Percentiles rank a stretch among this genome's conserved stretches.
These are phyloP conservation scores for Orbilia javanica DNA, from an alignment of 2,329 filamentous ascomycete species.

Conservation along the genomic window DNA sequence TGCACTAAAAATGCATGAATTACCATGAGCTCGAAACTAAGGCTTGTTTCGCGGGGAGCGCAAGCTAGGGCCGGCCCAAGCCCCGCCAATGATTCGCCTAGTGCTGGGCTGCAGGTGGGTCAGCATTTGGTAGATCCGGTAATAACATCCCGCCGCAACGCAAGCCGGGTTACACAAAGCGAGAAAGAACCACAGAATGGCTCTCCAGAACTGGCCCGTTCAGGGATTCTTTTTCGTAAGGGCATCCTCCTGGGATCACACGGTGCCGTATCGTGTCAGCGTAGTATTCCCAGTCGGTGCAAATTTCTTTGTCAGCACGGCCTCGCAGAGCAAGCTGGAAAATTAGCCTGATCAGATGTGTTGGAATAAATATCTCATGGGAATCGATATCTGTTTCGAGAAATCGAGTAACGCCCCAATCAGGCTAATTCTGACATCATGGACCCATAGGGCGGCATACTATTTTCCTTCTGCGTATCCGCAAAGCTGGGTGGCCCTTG, in stretches of 20 bases:
- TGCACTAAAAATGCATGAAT: too few relatives aligned
- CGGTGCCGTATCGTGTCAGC: too few relatives aligned
- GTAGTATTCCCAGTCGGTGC: not conserved
- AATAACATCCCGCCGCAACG: constrained; percentile 23
- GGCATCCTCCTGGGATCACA: too few relatives aligned
- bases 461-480: constrained; percentile 19
- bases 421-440: constrained; percentile 35
- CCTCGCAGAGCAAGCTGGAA: constrained; percentile 20
- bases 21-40: not conserved
- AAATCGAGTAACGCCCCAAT: constrained; percentile 12
- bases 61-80: not conserved
- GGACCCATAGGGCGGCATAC: not conserved
- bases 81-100: not conserved
- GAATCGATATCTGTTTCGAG: constrained; percentile 28
- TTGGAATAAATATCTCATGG: constrained; percentile 32
- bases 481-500: not conserved
- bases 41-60: not conserved
- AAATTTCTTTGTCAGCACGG: constrained; percentile 3
- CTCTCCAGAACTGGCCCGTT: not conserved
- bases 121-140: constrained; percentile 19
- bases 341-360: constrained; percentile 17
- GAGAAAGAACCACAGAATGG: too few relatives aligned
- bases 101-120: not conserved
- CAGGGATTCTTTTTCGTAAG: not conserved
- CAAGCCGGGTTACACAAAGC: constrained; percentile 11